A percentile compares a stretch with the other conserved stretches of the same genome.
Evolutionary conservation across 345 rosid species (phyloP).

Genomic region (Camelina neglecta): DNA sequence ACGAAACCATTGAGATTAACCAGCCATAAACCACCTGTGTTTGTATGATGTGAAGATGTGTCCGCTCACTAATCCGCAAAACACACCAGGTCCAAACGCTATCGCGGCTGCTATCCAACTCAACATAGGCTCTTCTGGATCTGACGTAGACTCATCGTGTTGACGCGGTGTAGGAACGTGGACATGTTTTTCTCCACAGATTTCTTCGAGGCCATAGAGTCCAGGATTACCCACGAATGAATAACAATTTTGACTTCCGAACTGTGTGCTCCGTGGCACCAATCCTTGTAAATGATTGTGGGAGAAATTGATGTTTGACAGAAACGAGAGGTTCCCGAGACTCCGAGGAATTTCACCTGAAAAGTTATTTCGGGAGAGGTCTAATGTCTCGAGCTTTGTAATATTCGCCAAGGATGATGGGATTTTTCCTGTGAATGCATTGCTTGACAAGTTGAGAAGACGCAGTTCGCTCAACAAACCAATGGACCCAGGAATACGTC

Average conservation of each 20-base stretch:
- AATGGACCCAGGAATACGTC: constrained; percentile 17
- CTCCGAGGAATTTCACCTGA: constrained; percentile 12
- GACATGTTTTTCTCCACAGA: constrained; percentile 5
- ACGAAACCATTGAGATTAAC: background rate
- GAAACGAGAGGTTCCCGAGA: constrained; percentile 7
- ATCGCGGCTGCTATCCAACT: background rate
- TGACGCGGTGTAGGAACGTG: background rate
- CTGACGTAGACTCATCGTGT: background rate
- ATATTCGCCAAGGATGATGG: constrained; percentile 12
- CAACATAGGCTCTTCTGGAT: background rate
- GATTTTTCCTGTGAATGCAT: constrained; percentile 7
- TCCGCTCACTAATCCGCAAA: constrained; percentile 1
- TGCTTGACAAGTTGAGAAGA: constrained; percentile 17
- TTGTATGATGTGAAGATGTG: constrained; percentile 3
- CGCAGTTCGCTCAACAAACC: background rate
- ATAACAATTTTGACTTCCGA: too few relatives aligned
- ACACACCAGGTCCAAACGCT: background rate
- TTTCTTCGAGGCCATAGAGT: background rate
- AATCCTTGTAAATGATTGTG: too few relatives aligned
- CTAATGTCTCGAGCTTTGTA: constrained; percentile 5
- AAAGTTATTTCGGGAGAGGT: constrained; percentile 1
- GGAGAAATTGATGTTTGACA: constrained; percentile 20
- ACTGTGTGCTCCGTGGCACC: too few relatives aligned
- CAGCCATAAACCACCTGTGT: background rate
- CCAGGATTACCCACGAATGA: background rate